phyloP scores from a whole-genome alignment of 768 basidiomycete genomes.

The Leccinum fibrillosum region DNA sequence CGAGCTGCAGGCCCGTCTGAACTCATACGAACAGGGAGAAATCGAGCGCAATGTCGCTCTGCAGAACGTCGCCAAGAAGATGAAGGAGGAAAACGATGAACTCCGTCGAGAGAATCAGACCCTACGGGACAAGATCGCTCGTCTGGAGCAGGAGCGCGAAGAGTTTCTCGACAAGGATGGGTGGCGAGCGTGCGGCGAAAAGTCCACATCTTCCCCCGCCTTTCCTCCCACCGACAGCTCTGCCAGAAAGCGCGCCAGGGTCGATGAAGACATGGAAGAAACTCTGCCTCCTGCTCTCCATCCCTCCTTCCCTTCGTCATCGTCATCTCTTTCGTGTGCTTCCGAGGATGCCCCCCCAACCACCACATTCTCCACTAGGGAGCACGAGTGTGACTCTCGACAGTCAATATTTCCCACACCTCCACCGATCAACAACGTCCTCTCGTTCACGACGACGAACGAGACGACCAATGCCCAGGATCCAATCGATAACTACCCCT shows the following conservation, averaged over 20 bases:
- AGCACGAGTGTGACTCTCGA: conserved; percentile 22
- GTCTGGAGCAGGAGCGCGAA: conserved; percentile 39
- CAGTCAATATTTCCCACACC: conserved; percentile 31
- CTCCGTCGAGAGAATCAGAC: conserved; percentile 64
- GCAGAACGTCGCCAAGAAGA: conserved; percentile 76
- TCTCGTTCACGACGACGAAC: conserved; percentile 36
- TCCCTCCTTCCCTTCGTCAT: conserved; percentile 33
- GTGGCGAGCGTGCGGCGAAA: conserved; percentile 60
- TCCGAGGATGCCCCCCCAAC: conserved; percentile 36
- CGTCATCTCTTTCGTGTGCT: conserved; percentile 51
- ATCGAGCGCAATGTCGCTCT: conserved; percentile 83
- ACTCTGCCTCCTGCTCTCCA: conserved; percentile 17
- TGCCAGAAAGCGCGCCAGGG: conserved; percentile 38
- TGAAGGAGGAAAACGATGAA: conserved; percentile 83
- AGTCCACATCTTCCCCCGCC: conserved; percentile 32
- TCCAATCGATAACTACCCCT: conserved; percentile 38
- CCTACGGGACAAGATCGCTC: conserved; percentile 50
- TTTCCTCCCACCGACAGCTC: conserved; percentile 20
- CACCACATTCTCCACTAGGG: conserved; percentile 32
- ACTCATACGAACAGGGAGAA: conserved; percentile 87
- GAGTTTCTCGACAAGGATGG: conserved; percentile 38
- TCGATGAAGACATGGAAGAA: conserved; percentile 23
- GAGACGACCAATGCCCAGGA: conserved; percentile 29
- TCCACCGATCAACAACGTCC: conserved; percentile 28
- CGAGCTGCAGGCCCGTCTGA: conserved; percentile 81